These are phyloP conservation scores for Pseudopyricularia javanii DNA, from an alignment of 2,329 filamentous ascomycete species.

Conservation along the genomic window DNA sequence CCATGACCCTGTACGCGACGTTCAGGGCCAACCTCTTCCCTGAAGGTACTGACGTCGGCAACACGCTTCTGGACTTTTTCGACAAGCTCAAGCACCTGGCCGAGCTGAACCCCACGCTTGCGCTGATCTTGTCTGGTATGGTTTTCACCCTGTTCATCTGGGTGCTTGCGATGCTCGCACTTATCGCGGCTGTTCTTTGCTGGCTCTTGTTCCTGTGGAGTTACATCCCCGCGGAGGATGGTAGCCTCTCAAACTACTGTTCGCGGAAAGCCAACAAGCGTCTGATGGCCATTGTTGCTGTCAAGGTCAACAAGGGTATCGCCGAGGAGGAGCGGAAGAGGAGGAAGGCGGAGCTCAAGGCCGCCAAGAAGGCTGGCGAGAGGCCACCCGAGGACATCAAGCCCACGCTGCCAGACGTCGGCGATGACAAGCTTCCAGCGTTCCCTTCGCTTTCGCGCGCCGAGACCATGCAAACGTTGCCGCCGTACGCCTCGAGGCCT, in stretches of 20 bases:
- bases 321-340: conserved; percentile 60
- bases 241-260: conserved; percentile 74
- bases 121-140: conserved; percentile 80
- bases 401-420: conserved; percentile 52
- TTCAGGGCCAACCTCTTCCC: conserved; percentile 40
- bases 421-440: conserved; percentile 37
- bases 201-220: conserved; percentile 88
- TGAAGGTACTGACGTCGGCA: conserved; percentile 36
- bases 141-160: conserved; percentile 83
- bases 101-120: conserved; percentile 62
- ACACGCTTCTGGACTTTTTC: conserved; percentile 65
- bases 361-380: conserved; percentile 42
- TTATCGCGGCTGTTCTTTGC: conserved; percentile 64
- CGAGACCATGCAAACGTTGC: conserved; percentile 50
- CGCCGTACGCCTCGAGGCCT: conserved; percentile 48
- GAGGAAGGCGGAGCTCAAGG: conserved; percentile 35
- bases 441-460: conserved; percentile 49
- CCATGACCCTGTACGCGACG: conserved; percentile 66
- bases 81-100: conserved; percentile 66
- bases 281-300: conserved; percentile 71
- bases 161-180: conserved; percentile 65
- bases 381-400: conserved; percentile 37
- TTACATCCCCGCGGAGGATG: conserved; percentile 74
- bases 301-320: conserved; percentile 80
- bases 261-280: conserved; percentile 82